phyloP scores from a whole-genome alignment of 164 flowering plant species.

The Vitis vinifera region ASM3070453v1 NC_081822.1:8167001-8167500 shows the following conservation, averaged over 20 bases:
- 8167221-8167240: constrained; percentile 10
- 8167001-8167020: constrained; percentile 20
- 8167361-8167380: too few species aligned
- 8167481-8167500: constrained; percentile 10
- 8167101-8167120: constrained; percentile 38
- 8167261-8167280: constrained; percentile 46
- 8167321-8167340: constrained; percentile 21
- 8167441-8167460: constrained; percentile 44
- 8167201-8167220: constrained; percentile 32
- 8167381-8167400: too few species aligned
- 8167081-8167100: background rate
- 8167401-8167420: too few species aligned
- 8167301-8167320: constrained; percentile 21
- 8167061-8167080: constrained; percentile 11
- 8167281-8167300: constrained; percentile 18
- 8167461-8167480: constrained; percentile 51
- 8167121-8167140: constrained; percentile 16
- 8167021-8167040: constrained; percentile 17
- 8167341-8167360: too few species aligned
- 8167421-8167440: constrained; percentile 13
- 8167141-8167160: constrained; percentile 37
- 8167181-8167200: constrained; percentile 32
- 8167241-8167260: constrained; percentile 48
- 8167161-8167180: constrained; percentile 36
- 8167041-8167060: constrained; percentile 25